Base-by-base conservation (phyloP, 1,284 basidiomycete genomes). In the Bondarzewia mesenterica region DNA sequence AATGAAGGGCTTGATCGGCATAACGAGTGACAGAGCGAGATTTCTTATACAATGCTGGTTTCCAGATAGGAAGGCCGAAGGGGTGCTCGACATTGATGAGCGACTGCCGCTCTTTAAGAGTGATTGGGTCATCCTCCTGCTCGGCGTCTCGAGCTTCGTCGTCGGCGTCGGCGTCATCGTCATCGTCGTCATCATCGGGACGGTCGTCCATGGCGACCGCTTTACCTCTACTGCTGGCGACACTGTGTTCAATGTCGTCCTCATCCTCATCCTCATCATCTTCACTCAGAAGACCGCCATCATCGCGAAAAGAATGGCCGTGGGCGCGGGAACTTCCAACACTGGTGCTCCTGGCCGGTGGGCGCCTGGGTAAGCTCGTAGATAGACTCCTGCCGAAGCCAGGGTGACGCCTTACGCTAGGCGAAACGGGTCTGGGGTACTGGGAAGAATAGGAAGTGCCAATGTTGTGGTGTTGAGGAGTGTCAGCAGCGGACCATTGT, bases 1-100 rank as follows among this genome's bases (percentile, higher is more conserved):
- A 82, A 64, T 99, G 96, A 2, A 99, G 78, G 0, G 90, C 96
- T 48, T 87, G 83, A 66, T 99, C 96, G 37, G 96, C 96, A 65
- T 93, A 86, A 49, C 94, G 88, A 39, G 95, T 97, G 56, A 99
- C 90, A 2, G 94, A 93, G 42, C 96, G 86, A 23, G 89, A 90
- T 66, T 99, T 99, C 69, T 96, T 95, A 81, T 99, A 99, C 47
- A 99, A 69, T 0, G 96, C 96, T 12, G 96, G 96, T 68, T 99
- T 99, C 96, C 96, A 99, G 63, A 99, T 98, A 41, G 93, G 96
- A 55, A 99, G 77, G 74, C 96, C 96, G 66, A 99, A 99, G 6
- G 96, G 96, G 67, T 99, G 96, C 64, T 97, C 93, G 63, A 97
- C 93, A 69, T 99, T 99, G 66, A 99, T 96, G 57, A 95, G 87